phyloP scores from a whole-genome alignment of 805 yeast species.

The Wickerhamiella parazyma region DNA sequence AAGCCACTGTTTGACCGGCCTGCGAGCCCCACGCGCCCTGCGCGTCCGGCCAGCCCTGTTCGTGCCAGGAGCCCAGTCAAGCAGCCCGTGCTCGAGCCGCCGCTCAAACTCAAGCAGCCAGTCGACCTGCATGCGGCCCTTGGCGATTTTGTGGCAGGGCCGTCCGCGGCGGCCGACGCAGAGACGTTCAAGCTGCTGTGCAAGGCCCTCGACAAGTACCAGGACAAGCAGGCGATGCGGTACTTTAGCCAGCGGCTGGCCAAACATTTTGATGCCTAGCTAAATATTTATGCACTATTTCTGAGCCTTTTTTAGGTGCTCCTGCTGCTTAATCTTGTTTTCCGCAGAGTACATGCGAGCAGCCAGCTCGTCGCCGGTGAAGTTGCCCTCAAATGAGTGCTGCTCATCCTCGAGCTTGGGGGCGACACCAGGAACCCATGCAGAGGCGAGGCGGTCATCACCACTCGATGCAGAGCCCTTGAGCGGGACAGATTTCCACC shows the following conservation, averaged over 20 bases:
- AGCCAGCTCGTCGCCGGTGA: background rate
- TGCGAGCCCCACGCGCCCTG: background rate
- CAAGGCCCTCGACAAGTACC: conserved; percentile 15
- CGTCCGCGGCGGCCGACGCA: background rate
- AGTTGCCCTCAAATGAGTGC: background rate
- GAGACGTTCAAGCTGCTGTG: conserved; percentile 11
- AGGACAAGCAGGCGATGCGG: conserved; percentile 2
- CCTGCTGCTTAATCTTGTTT: conserved; percentile 1
- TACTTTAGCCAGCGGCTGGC: background rate
- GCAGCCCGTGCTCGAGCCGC: background rate
- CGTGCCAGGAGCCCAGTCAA: background rate
- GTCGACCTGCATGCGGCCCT: background rate
- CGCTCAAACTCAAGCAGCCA: background rate
- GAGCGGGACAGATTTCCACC: conserved; percentile 28
- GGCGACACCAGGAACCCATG: conserved; percentile 13
- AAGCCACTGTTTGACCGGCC: background rate
- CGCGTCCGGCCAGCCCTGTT: background rate
- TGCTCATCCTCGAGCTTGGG: background rate
- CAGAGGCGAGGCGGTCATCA: conserved; percentile 15
- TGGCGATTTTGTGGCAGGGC: background rate
- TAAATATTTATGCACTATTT: no score
- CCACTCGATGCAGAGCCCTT: background rate
- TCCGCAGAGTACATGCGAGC: conserved; percentile 5
- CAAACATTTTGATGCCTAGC: background rate
- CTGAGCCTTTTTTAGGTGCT: background rate